Base-by-base conservation (phyloP, 306 rosid genomes). In the Glycine latifolia region DNA sequence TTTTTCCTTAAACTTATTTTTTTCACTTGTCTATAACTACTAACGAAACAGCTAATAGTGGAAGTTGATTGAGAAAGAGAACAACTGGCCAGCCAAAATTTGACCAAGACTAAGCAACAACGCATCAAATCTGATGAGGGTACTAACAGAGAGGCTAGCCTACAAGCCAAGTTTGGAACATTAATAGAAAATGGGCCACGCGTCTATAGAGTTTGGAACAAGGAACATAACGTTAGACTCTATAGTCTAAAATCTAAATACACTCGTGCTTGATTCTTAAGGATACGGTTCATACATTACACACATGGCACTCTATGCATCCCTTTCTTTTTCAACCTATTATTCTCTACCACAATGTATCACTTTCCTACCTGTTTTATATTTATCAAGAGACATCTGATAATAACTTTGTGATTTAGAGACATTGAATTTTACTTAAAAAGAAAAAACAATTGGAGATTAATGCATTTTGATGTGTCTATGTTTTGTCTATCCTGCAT, bases 51-150 rank as follows among this genome's bases (percentile, higher is more conserved):
- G 31, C 31, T 26, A 39, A 39, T 67, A 10, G 31, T n/a, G 43
- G 76, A 79, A 68, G 69, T 8, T 44, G 65, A 71, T 15, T 71
- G 53, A 70, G 71, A 79, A 41, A 52, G 67, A 68, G 59, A 43
- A 67, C 74, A 77, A 53, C 46, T 52, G 4, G 66, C 14, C n/a
- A 35, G 20, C 44, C 68, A 77, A 44, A 73, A 60, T 71, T 48
- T 66, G 84, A 79, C 17, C 75, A 67, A 50, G 92, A 89, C 88
- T 65, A 35, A 50, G 82, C 65, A 90, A 78, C 89, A 48, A 78
- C 20, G 67, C 78, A 74, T 65, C 76, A 79, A 70, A 67, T 65
- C 8, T 56, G 87, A 85, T n/a, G 68, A 87, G 43, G 78, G 80
- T 75, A 35, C 13, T 49, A 48, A 58, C 61, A 61, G 16, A 17